Evolutionary conservation across 2,329 filamentous ascomycete genomes (phyloP), one percentile per base, ranked within the genome.

Genomic region (Thelonectria blattea): DNA sequence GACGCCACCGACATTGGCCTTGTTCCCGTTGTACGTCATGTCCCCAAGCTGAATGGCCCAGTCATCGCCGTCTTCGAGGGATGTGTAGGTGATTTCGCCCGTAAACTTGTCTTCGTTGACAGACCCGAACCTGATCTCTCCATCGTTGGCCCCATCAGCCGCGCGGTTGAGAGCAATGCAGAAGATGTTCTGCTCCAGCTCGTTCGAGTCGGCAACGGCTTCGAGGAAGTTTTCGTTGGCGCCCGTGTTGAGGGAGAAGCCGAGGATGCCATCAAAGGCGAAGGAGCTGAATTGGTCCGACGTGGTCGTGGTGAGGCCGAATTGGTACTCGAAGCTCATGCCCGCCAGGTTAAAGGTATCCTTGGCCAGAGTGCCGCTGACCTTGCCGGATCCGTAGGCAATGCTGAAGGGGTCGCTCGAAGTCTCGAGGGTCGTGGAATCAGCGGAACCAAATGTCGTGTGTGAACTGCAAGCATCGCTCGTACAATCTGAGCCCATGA

Each of bases 231-330:
- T 91, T 18, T 90, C 85, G 5, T 84, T 83, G 37, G 79, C 80
- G 3, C 83, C 84, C 11, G 81, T 78, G 62, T 83, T 83, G 68
- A 88, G 87, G 15, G 91, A 90, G 22, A 96, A 78, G 4, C 92
- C 93, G 3, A 97, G 79, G 50, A 97, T 96, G 22, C 93, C 93
- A 73, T 97, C 93, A 75, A 96, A 93, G 1, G 91, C 90, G 68
- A 94, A 96, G 53, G 85, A 83, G 27, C 80, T 77, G 74, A 97
- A 96, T 64, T 95, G 88, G 52, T 86, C 76, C 1, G 91, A 92
- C 2, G 91, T 91, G 22, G 83, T 83, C 34, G 83, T 85, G 20
- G 90, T 91, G 60, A 93, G 76, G 5, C 93, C 93, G 69, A 97
- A 91, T 3, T 85, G 80, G 68, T 92, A 82, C 2, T 82, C 74